Evolutionary conservation across 129 eudicot genomes (phyloP).

Genomic region (Arctium lappa): DNA sequence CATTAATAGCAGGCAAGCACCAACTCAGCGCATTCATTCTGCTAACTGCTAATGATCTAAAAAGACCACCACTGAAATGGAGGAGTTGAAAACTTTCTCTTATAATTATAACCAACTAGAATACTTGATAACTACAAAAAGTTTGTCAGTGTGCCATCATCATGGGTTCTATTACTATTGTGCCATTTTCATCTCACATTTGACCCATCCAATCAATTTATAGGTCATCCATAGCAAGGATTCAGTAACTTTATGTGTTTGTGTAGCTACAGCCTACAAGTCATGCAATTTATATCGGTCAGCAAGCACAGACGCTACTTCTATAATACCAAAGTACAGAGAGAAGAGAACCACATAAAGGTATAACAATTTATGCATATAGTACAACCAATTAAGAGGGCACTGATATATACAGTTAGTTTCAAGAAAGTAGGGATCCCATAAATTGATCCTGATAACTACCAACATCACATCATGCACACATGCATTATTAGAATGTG

Average conservation of each 20-base stretch:
- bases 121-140: conserved; percentile 19
- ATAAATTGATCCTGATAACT: conserved; percentile 10
- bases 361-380: conserved; percentile 10
- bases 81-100: conserved; percentile 14
- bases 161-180: conserved; percentile 5
- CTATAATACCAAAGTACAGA: neutral
- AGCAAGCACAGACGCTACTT: neutral
- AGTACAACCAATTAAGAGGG: conserved; percentile 8
- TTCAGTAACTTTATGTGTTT: conserved; percentile 6
- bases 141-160: conserved; percentile 28
- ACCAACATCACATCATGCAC: conserved; percentile 6
- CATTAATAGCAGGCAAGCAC: conserved; percentile 5
- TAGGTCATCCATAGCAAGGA: neutral
- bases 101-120: conserved; percentile 5
- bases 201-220: neutral
- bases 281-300: neutral
- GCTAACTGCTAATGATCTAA: conserved; percentile 12
- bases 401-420: neutral
- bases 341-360: neutral
- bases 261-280: conserved; percentile 5
- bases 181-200: conserved; percentile 1
- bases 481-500: neutral
- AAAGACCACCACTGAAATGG: conserved; percentile 3
- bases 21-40: conserved; percentile 19
- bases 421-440: conserved; percentile 18